Evolutionary conservation across 306 rosid species (phyloP).

Genomic region (Sesbania bispinosa): DNA sequence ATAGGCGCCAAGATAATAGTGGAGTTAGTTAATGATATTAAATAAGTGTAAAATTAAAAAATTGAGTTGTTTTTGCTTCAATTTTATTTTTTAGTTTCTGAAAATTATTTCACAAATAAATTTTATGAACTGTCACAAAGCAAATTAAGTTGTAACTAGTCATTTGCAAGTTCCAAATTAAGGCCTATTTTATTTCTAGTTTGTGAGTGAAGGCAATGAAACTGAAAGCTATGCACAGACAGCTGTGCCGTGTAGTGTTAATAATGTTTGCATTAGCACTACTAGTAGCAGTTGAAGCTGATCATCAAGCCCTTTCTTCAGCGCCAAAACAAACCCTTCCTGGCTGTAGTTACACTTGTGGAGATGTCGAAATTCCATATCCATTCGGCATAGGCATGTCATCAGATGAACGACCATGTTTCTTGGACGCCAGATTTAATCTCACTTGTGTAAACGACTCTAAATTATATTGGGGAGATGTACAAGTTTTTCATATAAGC

Average conservation of each 20-base stretch:
- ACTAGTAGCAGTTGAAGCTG: not conserved
- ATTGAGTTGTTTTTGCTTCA: too few relatives aligned
- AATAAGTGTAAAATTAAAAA: too few relatives aligned
- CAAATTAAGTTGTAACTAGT: too few relatives aligned
- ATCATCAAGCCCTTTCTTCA: not conserved
- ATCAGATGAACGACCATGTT: not conserved
- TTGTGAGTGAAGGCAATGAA: not conserved
- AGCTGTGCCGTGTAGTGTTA: not conserved
- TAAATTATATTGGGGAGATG: not conserved
- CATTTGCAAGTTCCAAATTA: too few relatives aligned
- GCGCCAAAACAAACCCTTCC: too few relatives aligned
- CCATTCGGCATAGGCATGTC: conserved; percentile 18
- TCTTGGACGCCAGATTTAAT: not conserved
- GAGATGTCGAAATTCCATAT: conserved; percentile 6
- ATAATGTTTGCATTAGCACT: not conserved
- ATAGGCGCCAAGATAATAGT: too few relatives aligned
- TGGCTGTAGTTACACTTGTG: conserved; percentile 13
- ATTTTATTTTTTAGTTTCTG: too few relatives aligned
- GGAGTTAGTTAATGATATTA: too few relatives aligned
- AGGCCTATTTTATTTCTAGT: too few relatives aligned
- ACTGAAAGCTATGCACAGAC: not conserved
- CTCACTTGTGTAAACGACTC: not conserved
- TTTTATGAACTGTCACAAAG: too few relatives aligned
- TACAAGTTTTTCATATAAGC: not conserved
- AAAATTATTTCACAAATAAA: too few relatives aligned